A percentile compares a stretch with the other conserved stretches of the same genome.
Conservation (phyloP, 306 rosid species). For the Begonia peltatifolia region DNA sequence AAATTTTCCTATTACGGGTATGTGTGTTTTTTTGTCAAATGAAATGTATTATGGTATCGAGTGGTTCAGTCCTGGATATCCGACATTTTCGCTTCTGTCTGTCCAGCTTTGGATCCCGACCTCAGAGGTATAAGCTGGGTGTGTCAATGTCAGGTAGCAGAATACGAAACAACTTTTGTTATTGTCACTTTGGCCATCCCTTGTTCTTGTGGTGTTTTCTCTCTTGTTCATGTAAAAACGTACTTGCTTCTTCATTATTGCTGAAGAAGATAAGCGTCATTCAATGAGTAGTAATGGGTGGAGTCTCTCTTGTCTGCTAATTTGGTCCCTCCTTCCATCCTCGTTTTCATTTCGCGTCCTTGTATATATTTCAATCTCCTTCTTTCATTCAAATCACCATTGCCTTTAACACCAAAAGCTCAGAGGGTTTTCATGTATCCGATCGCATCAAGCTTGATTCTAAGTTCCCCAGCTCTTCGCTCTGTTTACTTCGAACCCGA, state of each 20-base stretch:
- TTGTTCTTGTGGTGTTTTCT: background rate
- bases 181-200: slow-evolving; percentile 15
- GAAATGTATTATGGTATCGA: background rate
- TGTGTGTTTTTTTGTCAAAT: no score
- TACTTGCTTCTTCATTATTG: slow-evolving; percentile 13
- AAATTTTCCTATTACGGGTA: no score
- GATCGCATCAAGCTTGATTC: background rate
- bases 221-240: slow-evolving; percentile 35
- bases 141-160: slow-evolving; percentile 56
- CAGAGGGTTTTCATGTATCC: no score
- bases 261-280: slow-evolving; percentile 59
- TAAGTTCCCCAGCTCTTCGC: slow-evolving; percentile 18
- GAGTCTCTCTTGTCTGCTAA: slow-evolving; percentile 55
- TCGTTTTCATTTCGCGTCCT: slow-evolving; percentile 11
- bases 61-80: background rate
- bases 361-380: background rate
- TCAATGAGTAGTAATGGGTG: slow-evolving; percentile 57
- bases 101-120: background rate
- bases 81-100: background rate
- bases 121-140: background rate
- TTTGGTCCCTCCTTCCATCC: slow-evolving; percentile 10
- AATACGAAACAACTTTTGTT: slow-evolving; percentile 45
- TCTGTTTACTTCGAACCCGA: slow-evolving; percentile 53
- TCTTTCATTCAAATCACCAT: background rate
- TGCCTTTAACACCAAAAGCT: background rate